Evolutionary conservation across 1,139 yeast species (phyloP), one percentile per base, ranked within the genome.

Genomic region (Hemisphaericaspora subhashii): DNA sequence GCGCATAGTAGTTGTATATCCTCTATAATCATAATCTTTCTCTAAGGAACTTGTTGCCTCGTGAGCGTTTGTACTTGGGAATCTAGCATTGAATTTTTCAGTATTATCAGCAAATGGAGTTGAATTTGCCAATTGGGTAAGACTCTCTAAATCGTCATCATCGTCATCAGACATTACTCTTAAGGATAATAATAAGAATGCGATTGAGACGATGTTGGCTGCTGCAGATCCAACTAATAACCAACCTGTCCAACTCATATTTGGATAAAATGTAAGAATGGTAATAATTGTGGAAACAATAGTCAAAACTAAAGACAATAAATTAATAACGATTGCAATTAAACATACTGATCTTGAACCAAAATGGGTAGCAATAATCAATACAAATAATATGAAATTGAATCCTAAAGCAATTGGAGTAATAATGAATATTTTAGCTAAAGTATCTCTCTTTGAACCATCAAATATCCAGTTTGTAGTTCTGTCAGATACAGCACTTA

Each of bases 341-440:
- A 60, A 50, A 7, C 55, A 41, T 6, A 50, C 35, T 3, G 57
- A 51, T 33, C 47, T 46, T 5, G 47, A 39, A 16, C 52, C 45
- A 36, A 56, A 60, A 38, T 58, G 64, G 28, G 53, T 45, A 4
- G 75, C 57, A 21, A 70, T 34, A 4, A 70, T 36, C 44, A 81
- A 59, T 8, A 85, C 50, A 36, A 60, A 48, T n/a, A 54, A 41
- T 21, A 64, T 40, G 38, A 83, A 68, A n/a, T 86, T 80, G 55
- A 87, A 68, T 0, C 90, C 95, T 12, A 87, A 79, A 3, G 95
- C 87, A 24, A 90, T 79, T 0, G 95, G 95, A 48, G 86, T 89
- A 14, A 87, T 79, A 33, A 90, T 78, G 40, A 92, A 71, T 34
- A 87, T 70, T 47, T 81, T 79, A 3, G 94, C 83, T 38, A 90